Evolutionary conservation across 331 rosid species (phyloP).

Genomic region (Malus hybrid): DNA sequence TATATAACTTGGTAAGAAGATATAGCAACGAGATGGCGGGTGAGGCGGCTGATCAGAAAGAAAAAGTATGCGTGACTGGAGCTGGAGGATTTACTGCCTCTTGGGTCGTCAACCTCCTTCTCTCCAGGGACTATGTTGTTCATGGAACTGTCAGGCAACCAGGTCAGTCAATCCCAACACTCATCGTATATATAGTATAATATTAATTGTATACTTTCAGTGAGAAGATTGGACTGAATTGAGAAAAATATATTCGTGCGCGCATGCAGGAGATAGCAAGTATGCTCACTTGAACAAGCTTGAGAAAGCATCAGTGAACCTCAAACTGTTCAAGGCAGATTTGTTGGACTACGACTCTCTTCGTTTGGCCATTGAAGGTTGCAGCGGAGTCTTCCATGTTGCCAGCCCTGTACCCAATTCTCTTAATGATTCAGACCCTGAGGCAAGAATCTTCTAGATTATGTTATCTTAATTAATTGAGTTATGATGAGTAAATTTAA

Average conservation of each 20-base stretch:
- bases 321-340: conserved; percentile 9
- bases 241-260: too few species aligned
- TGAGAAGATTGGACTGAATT: too few species aligned
- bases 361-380: background rate
- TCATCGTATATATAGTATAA: too few species aligned
- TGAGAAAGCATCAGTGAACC: conserved; percentile 7
- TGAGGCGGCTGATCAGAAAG: background rate
- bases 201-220: too few species aligned
- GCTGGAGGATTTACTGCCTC: conserved; percentile 35
- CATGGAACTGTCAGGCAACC: conserved; percentile 35
- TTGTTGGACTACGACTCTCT: conserved; percentile 8
- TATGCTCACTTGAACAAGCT: conserved; percentile 3
- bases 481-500: too few species aligned
- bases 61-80: conserved; percentile 28
- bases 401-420: background rate
- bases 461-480: too few species aligned
- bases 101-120: conserved; percentile 29
- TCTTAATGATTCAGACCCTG: background rate
- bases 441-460: background rate
- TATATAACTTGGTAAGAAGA: background rate
- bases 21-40: background rate
- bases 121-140: conserved; percentile 20
- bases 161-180: background rate
- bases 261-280: background rate
- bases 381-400: conserved; percentile 10